These are phyloP conservation scores for Suillus subalutaceus DNA, from an alignment of 768 basidiomycete species.

Conservation along the genomic window DNA sequence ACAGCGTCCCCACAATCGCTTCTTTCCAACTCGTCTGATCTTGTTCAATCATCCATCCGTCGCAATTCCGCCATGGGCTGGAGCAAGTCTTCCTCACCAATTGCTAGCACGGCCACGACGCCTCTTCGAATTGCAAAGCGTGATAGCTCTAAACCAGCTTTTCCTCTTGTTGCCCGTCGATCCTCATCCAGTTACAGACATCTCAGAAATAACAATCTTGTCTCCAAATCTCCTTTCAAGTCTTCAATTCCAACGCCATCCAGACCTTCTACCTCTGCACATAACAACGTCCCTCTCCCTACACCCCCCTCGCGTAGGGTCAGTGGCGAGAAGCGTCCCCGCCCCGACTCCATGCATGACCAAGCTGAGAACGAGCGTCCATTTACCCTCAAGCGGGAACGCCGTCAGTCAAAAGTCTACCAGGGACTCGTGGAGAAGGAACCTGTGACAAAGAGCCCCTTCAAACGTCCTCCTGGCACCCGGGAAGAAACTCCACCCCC, in stretches of 20 bases:
- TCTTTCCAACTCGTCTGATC: constrained; percentile 64
- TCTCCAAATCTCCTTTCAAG: constrained; percentile 87
- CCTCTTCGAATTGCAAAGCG: constrained; percentile 66
- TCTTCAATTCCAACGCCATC: constrained; percentile 59
- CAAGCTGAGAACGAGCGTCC: constrained; percentile 75
- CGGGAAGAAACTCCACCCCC: constrained; percentile 35
- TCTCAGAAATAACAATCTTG: constrained; percentile 75
- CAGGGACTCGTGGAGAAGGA: constrained; percentile 76
- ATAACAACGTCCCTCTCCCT: constrained; percentile 13
- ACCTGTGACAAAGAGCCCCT: constrained; percentile 83
- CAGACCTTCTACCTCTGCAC: constrained; percentile 21
- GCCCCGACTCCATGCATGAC: constrained; percentile 71
- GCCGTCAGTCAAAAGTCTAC: constrained; percentile 74
- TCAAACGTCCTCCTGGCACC: constrained; percentile 43
- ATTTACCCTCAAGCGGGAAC: constrained; percentile 68
- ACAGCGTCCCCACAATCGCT: constrained; percentile 45
- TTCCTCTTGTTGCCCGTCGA: constrained; percentile 64
- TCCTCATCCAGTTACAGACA: constrained; percentile 81
- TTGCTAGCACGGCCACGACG: constrained; percentile 39
- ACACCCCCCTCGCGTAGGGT: constrained; percentile 46
- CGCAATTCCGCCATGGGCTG: constrained; percentile 55
- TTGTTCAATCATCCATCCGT: constrained; percentile 63
- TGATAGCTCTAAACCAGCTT: constrained; percentile 38
- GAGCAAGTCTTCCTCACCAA: constrained; percentile 47
- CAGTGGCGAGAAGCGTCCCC: constrained; percentile 79